A percentile compares a stretch with the other conserved stretches of the same genome.
These are phyloP conservation scores for Solanum chiquidenum DNA, from an alignment of 257 asterid genomes.

Conservation along the genomic window DNA sequence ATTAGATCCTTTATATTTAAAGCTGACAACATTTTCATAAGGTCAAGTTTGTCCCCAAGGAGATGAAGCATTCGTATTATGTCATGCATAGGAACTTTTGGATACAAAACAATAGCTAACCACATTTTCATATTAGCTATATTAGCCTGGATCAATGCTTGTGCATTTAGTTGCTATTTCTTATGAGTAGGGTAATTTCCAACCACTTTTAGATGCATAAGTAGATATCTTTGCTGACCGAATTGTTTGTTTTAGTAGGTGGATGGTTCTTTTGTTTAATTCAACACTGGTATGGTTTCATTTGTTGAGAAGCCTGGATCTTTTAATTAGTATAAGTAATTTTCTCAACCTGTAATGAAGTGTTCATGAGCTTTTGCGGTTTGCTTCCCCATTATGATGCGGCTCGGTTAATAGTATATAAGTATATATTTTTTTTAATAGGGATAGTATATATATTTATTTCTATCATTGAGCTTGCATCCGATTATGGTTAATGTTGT, in stretches of 20 bases:
- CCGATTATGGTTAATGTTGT: not conserved
- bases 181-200: not conserved
- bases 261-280: not conserved
- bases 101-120: not conserved
- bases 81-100: not conserved
- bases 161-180: not conserved
- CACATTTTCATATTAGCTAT: not conserved
- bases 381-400: not conserved
- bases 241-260: not conserved
- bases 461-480: not conserved
- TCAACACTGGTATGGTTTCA: not conserved
- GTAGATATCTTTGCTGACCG: not conserved
- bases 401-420: not conserved
- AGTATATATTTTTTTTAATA: not conserved
- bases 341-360: not conserved
- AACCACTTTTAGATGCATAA: not conserved
- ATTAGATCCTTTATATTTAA: not conserved
- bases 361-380: not conserved
- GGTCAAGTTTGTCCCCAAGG: not conserved
- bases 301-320: not conserved
- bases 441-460: not conserved
- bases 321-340: not conserved
- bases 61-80: not conserved
- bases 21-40: not conserved
- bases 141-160: not conserved